Conservation (phyloP, 1,284 basidiomycete genomes). For the Puccinia hordei region DNA sequence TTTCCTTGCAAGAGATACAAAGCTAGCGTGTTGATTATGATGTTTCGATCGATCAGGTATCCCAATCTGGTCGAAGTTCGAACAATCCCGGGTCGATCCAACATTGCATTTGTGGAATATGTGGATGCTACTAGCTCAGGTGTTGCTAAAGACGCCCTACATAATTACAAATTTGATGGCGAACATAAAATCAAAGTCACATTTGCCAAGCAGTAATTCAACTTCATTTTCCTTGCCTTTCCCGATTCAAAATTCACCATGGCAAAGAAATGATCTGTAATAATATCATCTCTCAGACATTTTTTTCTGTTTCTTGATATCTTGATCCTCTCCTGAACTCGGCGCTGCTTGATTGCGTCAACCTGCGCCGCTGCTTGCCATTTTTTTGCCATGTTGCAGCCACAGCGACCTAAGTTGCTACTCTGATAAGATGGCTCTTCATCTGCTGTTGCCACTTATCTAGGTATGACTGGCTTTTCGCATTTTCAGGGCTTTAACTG, state of each 20-base stretch:
- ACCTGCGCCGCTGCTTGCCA: no score
- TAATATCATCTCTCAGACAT: background rate
- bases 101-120: conserved; percentile 95
- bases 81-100: conserved; percentile 90
- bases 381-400: no score
- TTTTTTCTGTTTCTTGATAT: background rate
- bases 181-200: conserved; percentile 92
- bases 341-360: background rate
- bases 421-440: no score
- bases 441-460: no score
- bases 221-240: background rate
- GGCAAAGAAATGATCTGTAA: background rate
- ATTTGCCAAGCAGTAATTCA: conserved; percentile 55
- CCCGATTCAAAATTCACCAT: background rate
- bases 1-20: conserved; percentile 16
- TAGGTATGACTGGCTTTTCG: no score
- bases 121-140: conserved; percentile 84
- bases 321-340: background rate
- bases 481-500: no score
- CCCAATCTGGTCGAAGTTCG: conserved; percentile 91
- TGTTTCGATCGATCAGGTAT: conserved; percentile 66
- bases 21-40: conserved; percentile 47
- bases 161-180: conserved; percentile 93
- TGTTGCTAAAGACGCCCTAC: conserved; percentile 86
- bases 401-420: no score